Percentiles rank a stretch among this genome's conserved stretches.
Conservation (phyloP, 192 early-diverging fungal genomes). For the Ambispora gerdemannii region DNA sequence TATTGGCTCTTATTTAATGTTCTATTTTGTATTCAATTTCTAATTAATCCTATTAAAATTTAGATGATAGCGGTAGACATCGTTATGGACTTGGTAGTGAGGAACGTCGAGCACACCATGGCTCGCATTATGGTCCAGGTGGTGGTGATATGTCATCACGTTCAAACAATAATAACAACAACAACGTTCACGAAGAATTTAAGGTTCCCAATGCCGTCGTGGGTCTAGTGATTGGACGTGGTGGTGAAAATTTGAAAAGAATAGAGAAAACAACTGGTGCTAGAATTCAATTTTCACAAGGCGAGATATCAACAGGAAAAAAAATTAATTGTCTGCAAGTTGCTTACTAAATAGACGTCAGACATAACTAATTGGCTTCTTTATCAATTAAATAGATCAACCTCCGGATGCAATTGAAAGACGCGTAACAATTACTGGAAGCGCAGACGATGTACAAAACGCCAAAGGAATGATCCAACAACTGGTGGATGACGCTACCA, state of each 20-base stretch:
- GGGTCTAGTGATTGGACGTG: constrained; percentile 78
- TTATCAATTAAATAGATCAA: constrained; percentile 33
- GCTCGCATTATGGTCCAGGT: constrained; percentile 33
- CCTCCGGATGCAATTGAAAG: constrained; percentile 47
- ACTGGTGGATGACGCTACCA: constrained; percentile 34
- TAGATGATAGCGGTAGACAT: constrained; percentile 29
- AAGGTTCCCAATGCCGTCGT: constrained; percentile 63
- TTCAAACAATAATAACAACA: constrained; percentile 24
- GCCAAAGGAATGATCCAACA: constrained; percentile 56
- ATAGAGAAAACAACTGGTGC: constrained; percentile 73
- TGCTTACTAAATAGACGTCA: too few relatives aligned
- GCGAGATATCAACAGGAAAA: constrained; percentile 12
- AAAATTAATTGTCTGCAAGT: too few relatives aligned
- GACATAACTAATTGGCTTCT: too few relatives aligned
- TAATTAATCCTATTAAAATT: constrained; percentile 30
- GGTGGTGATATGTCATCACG: constrained; percentile 37
- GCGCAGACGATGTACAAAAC: constrained; percentile 44
- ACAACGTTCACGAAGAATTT: constrained; percentile 55
- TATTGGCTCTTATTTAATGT: constrained; percentile 2
- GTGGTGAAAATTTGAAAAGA: constrained; percentile 73
- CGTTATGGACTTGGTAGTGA: constrained; percentile 43
- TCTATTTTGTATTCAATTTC: not conserved
- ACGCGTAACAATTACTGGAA: constrained; percentile 49
- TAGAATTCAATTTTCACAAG: constrained; percentile 68
- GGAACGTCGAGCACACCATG: constrained; percentile 31